phyloP scores from a whole-genome alignment of 192 early-diverging fungal species.

The Phycomyces nitens region DNA sequence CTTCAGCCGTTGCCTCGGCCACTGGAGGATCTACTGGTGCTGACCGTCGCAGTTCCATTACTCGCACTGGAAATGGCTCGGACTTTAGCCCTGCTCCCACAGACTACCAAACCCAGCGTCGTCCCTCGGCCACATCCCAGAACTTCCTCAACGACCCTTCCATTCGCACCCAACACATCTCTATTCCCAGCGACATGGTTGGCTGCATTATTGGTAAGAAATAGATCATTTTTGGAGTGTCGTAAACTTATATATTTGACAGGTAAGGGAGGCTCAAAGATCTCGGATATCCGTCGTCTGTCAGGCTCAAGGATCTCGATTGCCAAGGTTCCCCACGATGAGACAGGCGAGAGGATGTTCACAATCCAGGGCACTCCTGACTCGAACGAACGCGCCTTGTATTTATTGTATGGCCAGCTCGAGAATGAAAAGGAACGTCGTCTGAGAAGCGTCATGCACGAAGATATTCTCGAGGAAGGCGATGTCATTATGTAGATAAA shows the following conservation, averaged over 20 bases:
- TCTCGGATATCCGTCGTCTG: slow-evolving; percentile 75
- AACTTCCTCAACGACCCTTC: slow-evolving; percentile 41
- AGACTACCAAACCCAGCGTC: slow-evolving; percentile 10
- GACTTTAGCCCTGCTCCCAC: slow-evolving; percentile 39
- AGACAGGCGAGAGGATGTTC: slow-evolving; percentile 82
- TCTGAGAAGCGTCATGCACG: slow-evolving; percentile 40
- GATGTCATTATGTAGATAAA: slow-evolving; percentile 5
- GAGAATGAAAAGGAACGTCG: slow-evolving; percentile 86
- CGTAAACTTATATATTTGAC: no score
- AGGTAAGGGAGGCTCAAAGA: slow-evolving; percentile 74
- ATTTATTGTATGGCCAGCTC: slow-evolving; percentile 84
- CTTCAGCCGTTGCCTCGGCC: neutral
- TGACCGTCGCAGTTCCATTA: slow-evolving; percentile 48
- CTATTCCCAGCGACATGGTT: slow-evolving; percentile 92
- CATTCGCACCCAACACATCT: slow-evolving; percentile 81
- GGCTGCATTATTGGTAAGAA: slow-evolving; percentile 88
- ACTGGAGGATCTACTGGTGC: slow-evolving; percentile 22
- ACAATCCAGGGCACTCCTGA: slow-evolving; percentile 88
- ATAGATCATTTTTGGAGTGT: neutral
- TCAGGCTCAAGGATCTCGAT: slow-evolving; percentile 89
- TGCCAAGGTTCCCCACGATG: slow-evolving; percentile 75
- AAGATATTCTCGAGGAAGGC: slow-evolving; percentile 26
- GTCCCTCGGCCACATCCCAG: slow-evolving; percentile 29
- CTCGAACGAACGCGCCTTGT: slow-evolving; percentile 86
- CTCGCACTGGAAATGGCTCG: slow-evolving; percentile 55